Percentiles rank a stretch among this genome's conserved stretches.
These are phyloP conservation scores for Penicillium sp. DNA, from an alignment of 2,329 filamentous ascomycete genomes.

Conservation along the genomic window DNA sequence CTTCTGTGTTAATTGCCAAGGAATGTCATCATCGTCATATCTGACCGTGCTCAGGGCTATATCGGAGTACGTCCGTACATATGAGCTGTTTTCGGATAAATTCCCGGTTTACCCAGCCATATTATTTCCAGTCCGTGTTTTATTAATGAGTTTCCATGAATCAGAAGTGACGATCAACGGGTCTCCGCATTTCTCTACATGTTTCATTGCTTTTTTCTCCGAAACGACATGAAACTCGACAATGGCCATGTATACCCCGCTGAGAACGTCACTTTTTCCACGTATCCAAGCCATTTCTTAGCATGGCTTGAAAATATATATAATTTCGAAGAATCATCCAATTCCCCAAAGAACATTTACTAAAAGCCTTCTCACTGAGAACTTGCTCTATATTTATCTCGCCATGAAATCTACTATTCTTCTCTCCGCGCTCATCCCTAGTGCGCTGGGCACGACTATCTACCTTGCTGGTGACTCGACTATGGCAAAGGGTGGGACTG, in stretches of 20 bases:
- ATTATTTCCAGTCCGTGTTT: neutral
- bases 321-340: neutral
- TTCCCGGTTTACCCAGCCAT: neutral
- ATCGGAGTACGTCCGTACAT: neutral
- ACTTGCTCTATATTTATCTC: neutral
- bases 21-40: neutral
- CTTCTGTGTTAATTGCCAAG: neutral
- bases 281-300: constrained; percentile 9
- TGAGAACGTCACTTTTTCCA: constrained; percentile 16
- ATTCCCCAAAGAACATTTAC: neutral
- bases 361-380: neutral
- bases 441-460: constrained; percentile 27
- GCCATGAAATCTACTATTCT: constrained; percentile 26
- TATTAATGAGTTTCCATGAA: constrained; percentile 18
- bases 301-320: neutral
- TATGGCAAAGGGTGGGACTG: constrained; percentile 30
- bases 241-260: constrained; percentile 1
- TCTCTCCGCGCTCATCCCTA: constrained; percentile 24
- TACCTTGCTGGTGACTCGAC: constrained; percentile 40
- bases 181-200: constrained; percentile 4
- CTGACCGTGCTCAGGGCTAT: neutral
- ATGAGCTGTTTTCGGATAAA: neutral
- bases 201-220: constrained; percentile 11
- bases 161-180: constrained; percentile 14
- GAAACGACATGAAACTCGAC: constrained; percentile 9